These are phyloP conservation scores for Oemleria cerasiformis DNA, from an alignment of 306 rosid genomes.

Conservation along the genomic window DNA sequence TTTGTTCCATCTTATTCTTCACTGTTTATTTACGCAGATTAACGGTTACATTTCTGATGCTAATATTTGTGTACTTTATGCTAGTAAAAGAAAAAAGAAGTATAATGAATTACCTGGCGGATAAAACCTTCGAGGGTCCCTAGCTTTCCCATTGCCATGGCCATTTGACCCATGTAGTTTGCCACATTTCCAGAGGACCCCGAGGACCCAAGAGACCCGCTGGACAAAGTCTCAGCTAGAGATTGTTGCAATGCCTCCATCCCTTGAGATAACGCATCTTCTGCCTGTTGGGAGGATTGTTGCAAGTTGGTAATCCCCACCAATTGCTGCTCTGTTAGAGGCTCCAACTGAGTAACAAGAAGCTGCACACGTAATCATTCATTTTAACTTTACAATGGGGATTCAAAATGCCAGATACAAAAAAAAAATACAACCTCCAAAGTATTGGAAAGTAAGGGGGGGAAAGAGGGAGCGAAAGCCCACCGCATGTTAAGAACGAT, in stretches of 20 bases:
- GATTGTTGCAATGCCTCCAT: constrained; percentile 98
- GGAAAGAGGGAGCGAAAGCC: not conserved
- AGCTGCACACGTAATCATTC: constrained; percentile 54
- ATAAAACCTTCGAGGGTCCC: constrained; percentile 91
- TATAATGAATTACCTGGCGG: constrained; percentile 62
- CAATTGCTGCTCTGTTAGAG: constrained; percentile 91
- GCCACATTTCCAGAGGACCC: constrained; percentile 90
- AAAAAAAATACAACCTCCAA: not conserved
- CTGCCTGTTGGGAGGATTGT: constrained; percentile 95
- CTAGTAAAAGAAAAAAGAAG: not conserved
- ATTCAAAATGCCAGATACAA: not conserved
- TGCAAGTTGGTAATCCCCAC: constrained; percentile 80
- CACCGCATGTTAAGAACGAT: not conserved
- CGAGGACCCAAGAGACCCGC: constrained; percentile 68
- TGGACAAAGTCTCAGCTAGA: constrained; percentile 79
- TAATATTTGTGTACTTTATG: not conserved
- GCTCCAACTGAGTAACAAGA: constrained; percentile 84
- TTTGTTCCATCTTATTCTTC: not conserved
- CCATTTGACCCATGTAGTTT: constrained; percentile 99
- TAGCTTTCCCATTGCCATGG: constrained; percentile 97
- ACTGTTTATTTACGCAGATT: not conserved
- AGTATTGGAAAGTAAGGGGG: not conserved
- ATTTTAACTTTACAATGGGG: constrained; percentile 2
- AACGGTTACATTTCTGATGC: not conserved
- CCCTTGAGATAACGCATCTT: constrained; percentile 98